A percentile compares a stretch with the other conserved stretches of the same genome.
phyloP scores from a whole-genome alignment of 148 eudicot species.

The Vaccinium vitisidaea region DNA sequence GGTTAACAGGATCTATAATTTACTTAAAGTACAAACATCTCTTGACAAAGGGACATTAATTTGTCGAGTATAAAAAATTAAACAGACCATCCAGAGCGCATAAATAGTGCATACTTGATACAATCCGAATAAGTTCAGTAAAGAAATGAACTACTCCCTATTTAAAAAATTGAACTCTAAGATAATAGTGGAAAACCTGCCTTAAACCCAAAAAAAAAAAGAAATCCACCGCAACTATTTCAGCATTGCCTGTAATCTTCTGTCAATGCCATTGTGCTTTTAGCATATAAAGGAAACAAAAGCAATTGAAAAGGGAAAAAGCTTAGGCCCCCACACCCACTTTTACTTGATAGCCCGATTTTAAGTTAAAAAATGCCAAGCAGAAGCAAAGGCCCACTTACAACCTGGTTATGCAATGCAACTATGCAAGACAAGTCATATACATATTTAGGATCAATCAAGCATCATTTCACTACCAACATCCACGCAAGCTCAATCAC shows the following conservation, averaged over 20 bases:
- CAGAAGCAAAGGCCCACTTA: not conserved
- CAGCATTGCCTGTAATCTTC: not conserved
- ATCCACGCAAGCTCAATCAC: not conserved
- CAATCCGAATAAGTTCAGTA: not conserved
- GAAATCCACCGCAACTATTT: no score
- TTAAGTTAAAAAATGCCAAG: not conserved
- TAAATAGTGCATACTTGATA: not conserved
- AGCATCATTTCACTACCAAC: not conserved
- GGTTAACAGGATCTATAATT: not conserved
- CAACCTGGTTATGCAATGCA: not conserved
- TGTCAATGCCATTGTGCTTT: constrained; percentile 1
- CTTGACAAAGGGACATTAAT: not conserved
- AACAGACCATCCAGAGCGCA: not conserved
- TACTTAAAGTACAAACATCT: not conserved
- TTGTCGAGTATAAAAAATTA: not conserved
- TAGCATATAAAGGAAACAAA: not conserved
- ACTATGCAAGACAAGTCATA: not conserved
- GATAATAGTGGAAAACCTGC: not conserved
- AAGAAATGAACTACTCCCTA: not conserved
- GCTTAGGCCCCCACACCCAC: not conserved
- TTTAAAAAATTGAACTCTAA: not conserved
- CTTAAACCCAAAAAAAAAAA: not conserved
- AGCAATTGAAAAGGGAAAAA: not conserved
- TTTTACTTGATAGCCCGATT: not conserved
- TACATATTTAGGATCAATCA: not conserved